These are phyloP conservation scores for Agastache rugosa DNA, from an alignment of 257 asterid species.

Conservation along the genomic window DNA sequence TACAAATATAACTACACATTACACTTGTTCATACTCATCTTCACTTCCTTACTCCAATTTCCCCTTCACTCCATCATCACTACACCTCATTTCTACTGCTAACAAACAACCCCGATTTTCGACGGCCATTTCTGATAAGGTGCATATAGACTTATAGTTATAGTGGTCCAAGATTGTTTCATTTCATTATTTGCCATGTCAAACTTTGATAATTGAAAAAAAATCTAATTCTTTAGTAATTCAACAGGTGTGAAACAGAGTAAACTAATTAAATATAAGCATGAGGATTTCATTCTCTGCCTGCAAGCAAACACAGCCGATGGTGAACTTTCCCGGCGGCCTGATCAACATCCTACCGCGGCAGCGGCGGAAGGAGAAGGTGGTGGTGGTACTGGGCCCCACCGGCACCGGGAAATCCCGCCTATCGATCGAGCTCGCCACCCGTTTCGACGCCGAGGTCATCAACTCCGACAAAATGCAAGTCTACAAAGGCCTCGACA, in stretches of 20 bases:
- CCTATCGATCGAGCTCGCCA: constrained; percentile 78
- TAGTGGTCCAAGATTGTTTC: no score
- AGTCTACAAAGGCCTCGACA: constrained; percentile 62
- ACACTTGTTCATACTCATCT: no score
- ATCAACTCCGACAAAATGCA: constrained; percentile 88
- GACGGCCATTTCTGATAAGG: neutral
- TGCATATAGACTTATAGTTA: neutral
- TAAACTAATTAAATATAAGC: neutral
- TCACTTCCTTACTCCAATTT: neutral
- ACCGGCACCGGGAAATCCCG: constrained; percentile 91
- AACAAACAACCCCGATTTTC: no score
- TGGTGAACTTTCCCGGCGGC: constrained; percentile 60
- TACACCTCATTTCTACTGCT: neutral
- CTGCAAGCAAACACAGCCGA: constrained; percentile 55
- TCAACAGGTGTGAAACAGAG: constrained; percentile 12
- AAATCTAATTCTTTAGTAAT: no score
- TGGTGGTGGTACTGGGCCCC: constrained; percentile 78
- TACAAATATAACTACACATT: neutral
- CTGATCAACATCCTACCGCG: constrained; percentile 48
- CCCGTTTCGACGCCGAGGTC: constrained; percentile 65
- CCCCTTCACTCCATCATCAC: neutral
- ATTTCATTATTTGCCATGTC: no score
- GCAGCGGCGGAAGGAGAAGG: constrained; percentile 68
- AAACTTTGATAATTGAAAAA: no score
- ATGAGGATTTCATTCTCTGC: constrained; percentile 49